Evolutionary conservation across 129 eudicot genomes (phyloP), one percentile per base, ranked within the genome.

Genomic region (Saussurea involucrata): DNA sequence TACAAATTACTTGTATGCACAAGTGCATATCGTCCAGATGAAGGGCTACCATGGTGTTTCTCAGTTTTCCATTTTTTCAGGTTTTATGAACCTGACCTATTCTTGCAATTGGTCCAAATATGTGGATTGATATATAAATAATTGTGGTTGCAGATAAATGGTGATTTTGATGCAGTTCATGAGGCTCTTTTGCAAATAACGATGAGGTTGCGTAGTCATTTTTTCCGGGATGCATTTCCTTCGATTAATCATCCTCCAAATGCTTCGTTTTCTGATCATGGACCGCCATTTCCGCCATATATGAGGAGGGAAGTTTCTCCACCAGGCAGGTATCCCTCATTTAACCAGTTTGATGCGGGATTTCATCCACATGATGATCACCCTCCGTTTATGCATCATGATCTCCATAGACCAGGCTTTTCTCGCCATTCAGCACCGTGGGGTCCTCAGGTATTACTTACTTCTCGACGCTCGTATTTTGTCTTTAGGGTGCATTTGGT

Each of bases 101-200:
- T n/a, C n/a, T n/a, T 27, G 29, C 1, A 27, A 27, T 27, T 27
- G 29, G 29, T 27, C 29, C 3, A 27, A 27, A 27, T 27, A 27
- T 27, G 29, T n/a, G n/a, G n/a, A n/a, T n/a, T n/a, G 58, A 3
- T 49, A 17, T 17, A 17, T 8, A 36, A 36, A 36, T 36, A 36
- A 11, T 0, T 27, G 29, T 27, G 29, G 29, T 27, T 22, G 44
- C 88, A 95, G 99, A 78, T 95, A 66, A 95, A 82, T 82, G 99
- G 99, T 70, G 97, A 92, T 15, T 76, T 80, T 66, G 90, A 88
- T 53, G 74, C 81, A 68, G 96, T 95, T 77, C 89, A 88, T 7
- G 99, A 92, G 84, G 99, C 99, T 27, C 88, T 95, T 69, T 22
- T 92, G 83, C 99, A 95, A 83, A 90, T 92, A 84, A 95, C 97